Percentiles rank a stretch among this genome's conserved stretches.
Conservation (phyloP, 805 yeast genomes). For the Pichia ethanolica region DNA sequence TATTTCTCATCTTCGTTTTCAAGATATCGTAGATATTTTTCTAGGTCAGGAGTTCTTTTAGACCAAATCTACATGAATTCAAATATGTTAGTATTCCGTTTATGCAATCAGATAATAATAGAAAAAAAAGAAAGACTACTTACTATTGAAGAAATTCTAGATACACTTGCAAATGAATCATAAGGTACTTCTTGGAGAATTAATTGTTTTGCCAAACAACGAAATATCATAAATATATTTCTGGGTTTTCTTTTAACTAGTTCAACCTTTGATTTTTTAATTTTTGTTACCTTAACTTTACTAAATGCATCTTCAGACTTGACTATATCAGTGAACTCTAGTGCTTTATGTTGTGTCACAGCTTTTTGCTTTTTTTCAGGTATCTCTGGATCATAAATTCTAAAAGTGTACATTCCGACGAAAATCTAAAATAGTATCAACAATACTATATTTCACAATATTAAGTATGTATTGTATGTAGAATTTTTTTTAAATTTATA, state of each 20-base stretch:
- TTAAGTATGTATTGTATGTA: too few relatives aligned
- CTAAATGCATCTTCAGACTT: neutral
- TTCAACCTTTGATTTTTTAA: conserved; percentile 5
- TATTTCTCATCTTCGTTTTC: neutral
- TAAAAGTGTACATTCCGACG: conserved; percentile 2
- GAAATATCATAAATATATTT: conserved; percentile 10
- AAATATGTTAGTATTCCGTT: conserved; percentile 2
- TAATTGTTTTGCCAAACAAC: conserved; percentile 1
- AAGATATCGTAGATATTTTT: neutral
- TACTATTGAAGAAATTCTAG: conserved; percentile 5
- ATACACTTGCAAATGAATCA: neutral
- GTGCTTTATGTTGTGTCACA: too few relatives aligned
- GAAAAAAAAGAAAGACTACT: neutral
- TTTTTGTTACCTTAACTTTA: conserved; percentile 3
- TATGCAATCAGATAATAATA: neutral
- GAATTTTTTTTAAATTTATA: too few relatives aligned
- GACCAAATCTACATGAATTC: neutral
- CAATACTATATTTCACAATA: too few relatives aligned
- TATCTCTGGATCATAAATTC: neutral
- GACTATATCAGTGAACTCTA: conserved; percentile 3
- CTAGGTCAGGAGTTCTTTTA: neutral
- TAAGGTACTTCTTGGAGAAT: neutral
- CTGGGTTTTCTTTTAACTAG: conserved; percentile 7
- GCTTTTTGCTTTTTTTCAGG: too few relatives aligned
- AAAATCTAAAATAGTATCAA: too few relatives aligned